Conservation (phyloP, 805 yeast genomes). For the Cyberlindnera lachancei region DNA sequence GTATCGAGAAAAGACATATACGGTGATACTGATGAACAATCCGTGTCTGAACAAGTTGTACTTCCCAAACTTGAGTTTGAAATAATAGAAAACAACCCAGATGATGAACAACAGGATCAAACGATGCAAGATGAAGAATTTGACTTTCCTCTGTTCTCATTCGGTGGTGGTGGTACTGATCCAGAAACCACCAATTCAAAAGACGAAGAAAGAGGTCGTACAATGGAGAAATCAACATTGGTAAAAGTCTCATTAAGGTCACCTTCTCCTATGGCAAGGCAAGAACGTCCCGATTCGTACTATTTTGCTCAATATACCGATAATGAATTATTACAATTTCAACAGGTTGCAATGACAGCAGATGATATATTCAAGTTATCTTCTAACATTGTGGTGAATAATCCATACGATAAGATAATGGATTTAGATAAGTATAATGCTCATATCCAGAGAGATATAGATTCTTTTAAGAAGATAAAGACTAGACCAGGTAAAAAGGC, state of each 20-base stretch:
- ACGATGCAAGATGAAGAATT: constrained; percentile 11
- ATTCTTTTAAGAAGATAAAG: constrained; percentile 6
- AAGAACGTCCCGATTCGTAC: constrained; percentile 18
- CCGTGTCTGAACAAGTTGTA: constrained; percentile 11
- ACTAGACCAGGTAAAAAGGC: constrained; percentile 22
- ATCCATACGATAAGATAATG: constrained; percentile 9
- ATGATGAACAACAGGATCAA: constrained; percentile 1
- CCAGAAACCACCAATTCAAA: constrained; percentile 2
- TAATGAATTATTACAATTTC: constrained; percentile 4
- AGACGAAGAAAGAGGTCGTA: constrained; percentile 11
- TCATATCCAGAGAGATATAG: constrained; percentile 8
- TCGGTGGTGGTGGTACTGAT: constrained; percentile 8
- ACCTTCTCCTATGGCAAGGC: constrained; percentile 20
- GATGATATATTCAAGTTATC: constrained; percentile 10
- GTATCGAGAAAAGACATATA: constrained; percentile 19
- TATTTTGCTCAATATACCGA: constrained; percentile 14
- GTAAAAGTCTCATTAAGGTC: constrained; percentile 16
- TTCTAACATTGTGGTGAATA: constrained; percentile 1
- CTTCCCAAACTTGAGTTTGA: constrained; percentile 23
- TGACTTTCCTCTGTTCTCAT: constrained; percentile 24
- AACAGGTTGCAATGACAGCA: constrained; percentile 11
- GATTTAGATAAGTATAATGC: constrained; percentile 13
- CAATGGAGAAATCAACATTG: constrained; percentile 5
- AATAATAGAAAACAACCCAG: constrained; percentile 12
- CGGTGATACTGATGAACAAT: constrained; percentile 8